Evolutionary conservation across 1,139 yeast species (phyloP).

Genomic region (Saccharomyces uvarum): DNA sequence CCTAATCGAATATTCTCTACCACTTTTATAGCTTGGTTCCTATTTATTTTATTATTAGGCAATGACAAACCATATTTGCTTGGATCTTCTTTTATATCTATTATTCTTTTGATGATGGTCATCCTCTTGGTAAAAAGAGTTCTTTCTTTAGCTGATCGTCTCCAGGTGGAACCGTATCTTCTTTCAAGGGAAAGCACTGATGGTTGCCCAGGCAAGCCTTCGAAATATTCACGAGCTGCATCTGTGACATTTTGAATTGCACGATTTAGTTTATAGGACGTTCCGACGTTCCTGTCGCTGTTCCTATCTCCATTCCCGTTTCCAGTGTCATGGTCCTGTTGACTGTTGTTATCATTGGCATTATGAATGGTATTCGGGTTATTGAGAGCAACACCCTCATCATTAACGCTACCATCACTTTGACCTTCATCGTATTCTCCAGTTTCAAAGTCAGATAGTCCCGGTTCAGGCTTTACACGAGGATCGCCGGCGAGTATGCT

Average conservation of each 20-base stretch:
- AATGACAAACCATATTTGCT: constrained; percentile 16
- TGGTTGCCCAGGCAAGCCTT: constrained; percentile 26
- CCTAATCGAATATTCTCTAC: constrained; percentile 27
- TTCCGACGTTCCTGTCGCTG: constrained; percentile 3
- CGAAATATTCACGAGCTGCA: constrained; percentile 27
- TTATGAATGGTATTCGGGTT: background rate
- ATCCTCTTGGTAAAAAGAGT: constrained; percentile 26
- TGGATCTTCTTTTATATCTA: constrained; percentile 20
- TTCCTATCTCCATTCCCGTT: background rate
- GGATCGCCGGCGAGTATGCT: background rate
- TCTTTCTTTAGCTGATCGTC: constrained; percentile 23
- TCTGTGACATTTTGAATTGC: constrained; percentile 23
- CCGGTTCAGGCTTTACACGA: background rate
- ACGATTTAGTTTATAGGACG: constrained; percentile 20
- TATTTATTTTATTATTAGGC: constrained; percentile 7
- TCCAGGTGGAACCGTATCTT: constrained; percentile 27
- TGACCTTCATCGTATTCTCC: background rate
- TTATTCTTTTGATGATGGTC: constrained; percentile 22
- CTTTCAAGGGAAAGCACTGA: constrained; percentile 25
- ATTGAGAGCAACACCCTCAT: background rate
- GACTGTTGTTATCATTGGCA: background rate
- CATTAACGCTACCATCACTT: background rate
- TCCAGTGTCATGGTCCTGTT: background rate
- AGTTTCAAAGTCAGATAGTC: constrained; percentile 2
- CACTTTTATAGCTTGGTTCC: constrained; percentile 21